phyloP scores from a whole-genome alignment of 345 rosid genomes.

The Nephelium lappaceum region DNA sequence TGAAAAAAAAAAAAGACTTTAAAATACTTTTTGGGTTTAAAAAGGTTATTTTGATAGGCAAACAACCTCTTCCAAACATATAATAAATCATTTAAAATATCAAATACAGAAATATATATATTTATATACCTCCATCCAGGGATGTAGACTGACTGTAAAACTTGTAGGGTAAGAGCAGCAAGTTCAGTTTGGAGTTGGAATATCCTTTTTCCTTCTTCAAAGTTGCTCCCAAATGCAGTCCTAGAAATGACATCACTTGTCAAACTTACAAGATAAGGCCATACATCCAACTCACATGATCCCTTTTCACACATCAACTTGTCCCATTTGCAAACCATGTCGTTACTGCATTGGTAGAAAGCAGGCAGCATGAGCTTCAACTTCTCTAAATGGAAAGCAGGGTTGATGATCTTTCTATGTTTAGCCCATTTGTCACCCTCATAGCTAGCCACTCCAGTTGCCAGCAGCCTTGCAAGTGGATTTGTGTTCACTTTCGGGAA shows the following conservation, averaged over 20 bases:
- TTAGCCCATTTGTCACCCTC: slow-evolving; percentile 48
- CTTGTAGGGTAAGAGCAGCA: neutral
- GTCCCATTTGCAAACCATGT: slow-evolving; percentile 32
- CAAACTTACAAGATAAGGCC: slow-evolving; percentile 26
- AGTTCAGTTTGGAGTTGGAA: slow-evolving; percentile 23
- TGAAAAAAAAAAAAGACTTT: too few species aligned
- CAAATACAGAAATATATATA: too few species aligned
- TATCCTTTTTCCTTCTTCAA: slow-evolving; percentile 26
- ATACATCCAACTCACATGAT: slow-evolving; percentile 30
- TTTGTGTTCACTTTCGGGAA: slow-evolving; percentile 33
- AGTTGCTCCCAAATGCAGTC: slow-evolving; percentile 36
- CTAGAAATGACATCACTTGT: slow-evolving; percentile 42
- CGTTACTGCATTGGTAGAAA: slow-evolving; percentile 15
- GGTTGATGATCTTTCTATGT: slow-evolving; percentile 45
- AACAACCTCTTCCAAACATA: too few species aligned
- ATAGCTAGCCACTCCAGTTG: slow-evolving; percentile 24
- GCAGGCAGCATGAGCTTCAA: slow-evolving; percentile 33
- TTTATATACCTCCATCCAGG: slow-evolving; percentile 37
- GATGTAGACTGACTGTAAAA: neutral
- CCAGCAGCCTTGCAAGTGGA: slow-evolving; percentile 29
- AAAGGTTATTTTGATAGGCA: too few species aligned
- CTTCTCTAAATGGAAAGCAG: slow-evolving; percentile 44
- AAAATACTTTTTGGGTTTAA: too few species aligned
- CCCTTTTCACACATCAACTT: neutral
- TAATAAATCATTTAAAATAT: too few species aligned